Conservation (phyloP, 257 asterid species). For the Cruciata laevipes region DNA sequence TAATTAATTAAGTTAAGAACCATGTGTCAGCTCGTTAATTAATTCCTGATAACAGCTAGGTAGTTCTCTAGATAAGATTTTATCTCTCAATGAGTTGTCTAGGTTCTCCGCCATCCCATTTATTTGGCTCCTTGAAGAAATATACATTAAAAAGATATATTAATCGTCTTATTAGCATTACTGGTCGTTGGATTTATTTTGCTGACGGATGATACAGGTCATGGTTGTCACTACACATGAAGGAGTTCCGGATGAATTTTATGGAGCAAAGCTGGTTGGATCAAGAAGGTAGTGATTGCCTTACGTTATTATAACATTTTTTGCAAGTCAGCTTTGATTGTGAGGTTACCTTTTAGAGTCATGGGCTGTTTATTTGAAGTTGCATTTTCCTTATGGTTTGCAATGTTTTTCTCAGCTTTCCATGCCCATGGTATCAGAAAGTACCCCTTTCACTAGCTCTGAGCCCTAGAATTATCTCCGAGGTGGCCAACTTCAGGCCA, state of each 20-base stretch:
- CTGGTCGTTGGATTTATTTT: constrained; percentile 15
- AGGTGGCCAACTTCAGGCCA: constrained; percentile 84
- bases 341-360: background rate
- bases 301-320: background rate
- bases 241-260: constrained; percentile 93
- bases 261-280: constrained; percentile 92
- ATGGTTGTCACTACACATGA: constrained; percentile 98
- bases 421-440: constrained; percentile 83
- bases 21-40: constrained; percentile 2
- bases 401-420: constrained; percentile 57
- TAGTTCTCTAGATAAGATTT: background rate
- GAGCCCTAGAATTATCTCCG: constrained; percentile 98
- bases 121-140: background rate
- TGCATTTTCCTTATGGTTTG: constrained; percentile 11
- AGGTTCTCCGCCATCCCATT: background rate
- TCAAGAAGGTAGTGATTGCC: constrained; percentile 57
- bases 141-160: background rate
- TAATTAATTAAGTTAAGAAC: background rate
- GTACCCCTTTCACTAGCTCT: constrained; percentile 95
- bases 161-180: background rate
- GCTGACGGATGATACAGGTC: constrained; percentile 44
- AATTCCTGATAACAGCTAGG: background rate
- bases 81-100: background rate
- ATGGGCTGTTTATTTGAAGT: background rate
- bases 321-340: background rate